Base-by-base conservation (phyloP, 2,329 filamentous ascomycete species). In the Alternaria triticina region DNA sequence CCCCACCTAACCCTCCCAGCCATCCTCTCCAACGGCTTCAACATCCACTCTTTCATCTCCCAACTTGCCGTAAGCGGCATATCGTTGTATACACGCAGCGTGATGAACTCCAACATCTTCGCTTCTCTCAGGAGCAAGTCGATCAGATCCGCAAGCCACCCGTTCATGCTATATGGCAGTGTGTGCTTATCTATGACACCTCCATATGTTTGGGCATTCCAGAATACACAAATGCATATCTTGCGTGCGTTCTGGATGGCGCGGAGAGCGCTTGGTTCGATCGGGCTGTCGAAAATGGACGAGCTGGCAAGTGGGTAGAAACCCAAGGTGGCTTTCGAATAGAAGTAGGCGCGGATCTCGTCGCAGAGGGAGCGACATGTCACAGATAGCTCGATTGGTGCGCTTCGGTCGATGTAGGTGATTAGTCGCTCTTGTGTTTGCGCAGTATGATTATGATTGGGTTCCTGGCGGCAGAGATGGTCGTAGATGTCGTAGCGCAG, bases 401-500 rank as follows among this genome's bases (percentile, higher is more conserved):
- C 62, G 6, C 20, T 40, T 7, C 30, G 55, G 46, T 64, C 56
- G 30, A 71, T 69, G 11, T 61, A 65, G n/a, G 66, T 10, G 33
- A 3, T 36, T 36, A 36, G 15, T 36, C 1, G 33, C 33, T 36
- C 33, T n/a, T n/a, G 15, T 36, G 33, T 4, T 4, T 5, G 33
- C 15, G 33, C 33, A n/a, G 33, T 36, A 4, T 4, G 33, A 36
- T 36, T 36, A 0, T 10, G 33, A 1, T 36, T 36, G 8, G 65
- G 56, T 13, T 50, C 56, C 3, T 28, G 33, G 7, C 27, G 45
- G 12, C 52, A 65, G 17, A 70, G 61, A 12, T 62, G 23, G 44
- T 68, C 63, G 63, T 68, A 70, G 17, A 70, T 64, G 22, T 64
- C 33, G 50, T 68, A 65, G 46, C 67, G 68, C 15, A 70, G 61